Evolutionary conservation across 2,329 filamentous ascomycete species (phyloP).

Genomic region (Ophiostoma piceae): DNA sequence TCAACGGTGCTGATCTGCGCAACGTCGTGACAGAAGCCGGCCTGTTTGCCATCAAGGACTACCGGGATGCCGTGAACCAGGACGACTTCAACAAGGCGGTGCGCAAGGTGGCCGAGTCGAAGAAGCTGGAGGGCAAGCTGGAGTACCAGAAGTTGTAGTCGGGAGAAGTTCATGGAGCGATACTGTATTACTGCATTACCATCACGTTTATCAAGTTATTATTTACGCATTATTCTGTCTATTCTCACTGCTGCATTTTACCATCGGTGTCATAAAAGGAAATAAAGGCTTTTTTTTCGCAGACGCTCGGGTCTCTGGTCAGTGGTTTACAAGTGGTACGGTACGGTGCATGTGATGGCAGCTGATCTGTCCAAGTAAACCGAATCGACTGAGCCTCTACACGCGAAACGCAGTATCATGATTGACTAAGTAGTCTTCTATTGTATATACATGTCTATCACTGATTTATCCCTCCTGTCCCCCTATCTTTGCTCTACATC

Average conservation of each 20-base stretch:
- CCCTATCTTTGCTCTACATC: not conserved
- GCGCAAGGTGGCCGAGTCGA: constrained; percentile 90
- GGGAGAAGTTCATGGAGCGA: not conserved
- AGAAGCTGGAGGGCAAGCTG: constrained; percentile 97
- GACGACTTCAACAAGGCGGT: constrained; percentile 99
- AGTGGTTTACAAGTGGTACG: not conserved
- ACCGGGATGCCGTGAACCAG: constrained; percentile 91
- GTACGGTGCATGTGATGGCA: too few species aligned
- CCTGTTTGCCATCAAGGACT: constrained; percentile 96
- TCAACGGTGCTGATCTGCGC: constrained; percentile 94
- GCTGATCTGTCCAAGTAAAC: not conserved
- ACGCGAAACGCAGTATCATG: not conserved
- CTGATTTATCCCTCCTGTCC: not conserved
- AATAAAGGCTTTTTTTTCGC: too few species aligned
- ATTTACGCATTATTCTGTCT: not conserved
- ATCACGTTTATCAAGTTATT: constrained; percentile 8
- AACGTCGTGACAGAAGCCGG: constrained; percentile 99
- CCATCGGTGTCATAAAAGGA: too few species aligned
- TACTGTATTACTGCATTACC: not conserved
- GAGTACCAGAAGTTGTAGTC: constrained; percentile 89
- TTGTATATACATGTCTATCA: not conserved
- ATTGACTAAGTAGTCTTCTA: not conserved
- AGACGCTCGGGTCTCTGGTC: too few species aligned
- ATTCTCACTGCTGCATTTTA: not conserved
- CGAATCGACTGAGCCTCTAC: not conserved